Base-by-base conservation (phyloP, 1,284 basidiomycete species). In the Ustilago esculenta region DNA sequence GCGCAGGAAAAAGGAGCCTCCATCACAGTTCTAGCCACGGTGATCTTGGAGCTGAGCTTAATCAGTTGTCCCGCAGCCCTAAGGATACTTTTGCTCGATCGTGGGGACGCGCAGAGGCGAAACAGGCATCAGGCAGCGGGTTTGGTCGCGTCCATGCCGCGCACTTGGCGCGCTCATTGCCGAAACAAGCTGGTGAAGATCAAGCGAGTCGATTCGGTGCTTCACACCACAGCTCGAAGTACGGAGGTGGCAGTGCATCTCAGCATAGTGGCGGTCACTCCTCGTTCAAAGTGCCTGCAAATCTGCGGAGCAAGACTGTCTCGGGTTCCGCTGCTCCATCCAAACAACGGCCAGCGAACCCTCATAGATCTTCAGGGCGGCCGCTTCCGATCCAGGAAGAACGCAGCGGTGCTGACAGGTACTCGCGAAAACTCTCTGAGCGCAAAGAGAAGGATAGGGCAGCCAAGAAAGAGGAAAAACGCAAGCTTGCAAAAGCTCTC, bases 21-120 rank as follows among this genome's bases (percentile, higher is more conserved):
- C 34, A 61, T 25, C 67, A 65, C 42, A 70, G 67, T n/a, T 53
- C 60, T 2, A 70, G 67, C 40, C 60, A 70, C n/a, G 56, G 67
- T 14, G 57, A 59, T 55, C 61, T 70, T 0, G 40, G 50, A 2
- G n/a, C 48, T 1, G 63, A 56, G n/a, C 42, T 66, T 32, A 53
- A 63, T 6, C 39, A 43, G 23, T 47, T 69, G 2, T 58, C 58
- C 1, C 49, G 50, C 21, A 58, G 68, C 27, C 52, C 56, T 2
- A 23, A 23, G 17, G 55, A 55, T 10, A 42, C 54, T 1, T 58
- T 57, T 5, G 34, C 39, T 2, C 37, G 66, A 12, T 69, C 66
- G 1, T 55, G 50, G 53, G 46, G 50, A 12, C 59, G 54, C 3
- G 44, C 43, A n/a, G 56, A 66, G 15, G 48, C 41, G 14, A 43